Evolutionary conservation across 495 filamentous ascomycete genomes (phyloP), one percentile per base, ranked within the genome.

Genomic region (Penicillium diatomitis): DNA sequence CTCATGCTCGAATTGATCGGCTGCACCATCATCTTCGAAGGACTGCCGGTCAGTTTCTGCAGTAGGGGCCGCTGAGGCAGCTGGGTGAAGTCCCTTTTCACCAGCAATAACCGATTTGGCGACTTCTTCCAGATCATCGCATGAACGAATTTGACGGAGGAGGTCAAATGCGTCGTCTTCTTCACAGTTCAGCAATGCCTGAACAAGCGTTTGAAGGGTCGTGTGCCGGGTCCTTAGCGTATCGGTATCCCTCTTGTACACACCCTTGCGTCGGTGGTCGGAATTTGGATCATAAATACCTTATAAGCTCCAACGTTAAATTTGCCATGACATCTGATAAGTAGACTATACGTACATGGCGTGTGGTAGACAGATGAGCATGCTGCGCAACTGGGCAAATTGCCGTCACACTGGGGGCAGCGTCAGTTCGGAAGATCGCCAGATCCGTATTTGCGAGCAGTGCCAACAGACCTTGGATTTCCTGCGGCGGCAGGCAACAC

Each of bases 361-460:
- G 92, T 97, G 50, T 90, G 85, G 59, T 98, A 98, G 37, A 98
- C 94, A 41, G 88, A 94, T 28, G 88, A 80, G 67, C 92, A 98
- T 28, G 92, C 92, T 11, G 92, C 90, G 60, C 92, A 98, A 54
- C 87, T 88, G 4, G 92, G 92, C 3, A 85, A 77, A 35, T 90
- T 88, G 44, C 92, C 94, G 67, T 98, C 94, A 66, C 92, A 97
- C 81, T 86, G 41, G 35, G 2, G 20, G 2, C 20, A 20, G 20
- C 20, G 20, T 20, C 20, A 20, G 20, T 2, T 20, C 44, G 37
- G 27, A 27, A 49, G 40, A 44, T 27, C 20, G 20, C 20, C 20
- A 20, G 20, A 20, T 20, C 20, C 20, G 2, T 20, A 20, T 20
- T 20, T 20, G 20, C 20, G 20, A 20, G 20, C 20, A 20, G 20